Evolutionary conservation across 148 eudicot species (phyloP).

Genomic region (Fagopyrum esculentum): DNA sequence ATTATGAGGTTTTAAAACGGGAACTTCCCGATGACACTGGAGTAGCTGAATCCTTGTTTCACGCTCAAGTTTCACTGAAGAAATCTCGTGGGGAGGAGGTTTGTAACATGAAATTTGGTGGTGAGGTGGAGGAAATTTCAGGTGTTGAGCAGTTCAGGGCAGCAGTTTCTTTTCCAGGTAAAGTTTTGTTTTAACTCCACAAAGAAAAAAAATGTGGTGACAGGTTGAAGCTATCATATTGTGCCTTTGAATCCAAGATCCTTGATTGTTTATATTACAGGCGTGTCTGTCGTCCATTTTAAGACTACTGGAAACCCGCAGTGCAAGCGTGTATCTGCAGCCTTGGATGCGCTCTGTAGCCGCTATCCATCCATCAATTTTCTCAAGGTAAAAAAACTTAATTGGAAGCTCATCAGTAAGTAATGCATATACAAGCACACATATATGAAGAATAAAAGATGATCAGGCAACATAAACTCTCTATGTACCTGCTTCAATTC

Average conservation of each 20-base stretch:
- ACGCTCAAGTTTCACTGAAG: slow-evolving; percentile 69
- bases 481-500: background rate
- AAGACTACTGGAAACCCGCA: slow-evolving; percentile 32
- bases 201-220: no score
- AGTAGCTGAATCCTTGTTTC: slow-evolving; percentile 69
- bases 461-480: no score
- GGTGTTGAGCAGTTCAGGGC: slow-evolving; percentile 70
- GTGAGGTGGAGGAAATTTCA: slow-evolving; percentile 28
- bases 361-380: slow-evolving; percentile 73
- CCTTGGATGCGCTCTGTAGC: slow-evolving; percentile 49
- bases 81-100: slow-evolving; percentile 66
- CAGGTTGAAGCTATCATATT: no score
- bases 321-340: slow-evolving; percentile 52
- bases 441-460: no score
- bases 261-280: slow-evolving; percentile 22
- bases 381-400: slow-evolving; percentile 39
- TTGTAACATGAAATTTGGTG: slow-evolving; percentile 33
- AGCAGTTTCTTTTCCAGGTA: slow-evolving; percentile 62
- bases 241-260: no score
- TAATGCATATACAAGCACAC: no score
- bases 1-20: slow-evolving; percentile 49
- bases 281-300: slow-evolving; percentile 66
- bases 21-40: slow-evolving; percentile 34
- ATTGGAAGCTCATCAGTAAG: no score
- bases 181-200: background rate